These are phyloP conservation scores for Podaxis mareebaensis DNA, from an alignment of 768 basidiomycete species.

Conservation along the genomic window DNA sequence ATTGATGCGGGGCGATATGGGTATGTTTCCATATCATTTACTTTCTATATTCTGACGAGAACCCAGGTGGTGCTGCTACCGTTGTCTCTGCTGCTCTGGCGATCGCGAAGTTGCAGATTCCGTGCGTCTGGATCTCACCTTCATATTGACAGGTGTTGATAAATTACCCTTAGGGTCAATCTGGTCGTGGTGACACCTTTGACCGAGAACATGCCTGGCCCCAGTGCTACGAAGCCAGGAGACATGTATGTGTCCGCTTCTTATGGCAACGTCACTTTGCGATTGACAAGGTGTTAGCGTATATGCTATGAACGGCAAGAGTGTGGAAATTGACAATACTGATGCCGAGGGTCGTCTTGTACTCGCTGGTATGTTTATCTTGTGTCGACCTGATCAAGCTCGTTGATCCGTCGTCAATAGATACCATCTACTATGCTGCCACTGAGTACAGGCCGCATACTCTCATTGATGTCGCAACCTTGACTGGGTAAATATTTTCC, in stretches of 20 bases:
- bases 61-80: conserved; percentile 72
- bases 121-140: conserved; percentile 45
- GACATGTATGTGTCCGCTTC: conserved; percentile 58
- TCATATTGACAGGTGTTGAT: conserved; percentile 4
- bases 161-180: conserved; percentile 55
- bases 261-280: not conserved
- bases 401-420: conserved; percentile 32
- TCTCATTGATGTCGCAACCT: conserved; percentile 84
- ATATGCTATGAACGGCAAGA: conserved; percentile 88
- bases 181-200: conserved; percentile 72
- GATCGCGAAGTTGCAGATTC: conserved; percentile 79
- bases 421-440: conserved; percentile 83
- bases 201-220: conserved; percentile 85
- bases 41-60: not conserved
- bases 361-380: conserved; percentile 54
- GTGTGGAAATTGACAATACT: conserved; percentile 85
- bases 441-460: conserved; percentile 79
- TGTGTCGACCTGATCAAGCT: not conserved
- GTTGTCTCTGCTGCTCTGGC: conserved; percentile 74
- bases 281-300: conserved; percentile 40
- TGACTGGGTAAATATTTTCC: conserved; percentile 62
- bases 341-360: conserved; percentile 82
- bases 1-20: conserved; percentile 87
- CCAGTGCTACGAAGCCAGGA: conserved; percentile 76
- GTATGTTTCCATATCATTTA: conserved; percentile 29